A percentile compares a stretch with the other conserved stretches of the same genome.
phyloP scores from a whole-genome alignment of 2,329 filamentous ascomycete species.

The Phoma sp. region DNA sequence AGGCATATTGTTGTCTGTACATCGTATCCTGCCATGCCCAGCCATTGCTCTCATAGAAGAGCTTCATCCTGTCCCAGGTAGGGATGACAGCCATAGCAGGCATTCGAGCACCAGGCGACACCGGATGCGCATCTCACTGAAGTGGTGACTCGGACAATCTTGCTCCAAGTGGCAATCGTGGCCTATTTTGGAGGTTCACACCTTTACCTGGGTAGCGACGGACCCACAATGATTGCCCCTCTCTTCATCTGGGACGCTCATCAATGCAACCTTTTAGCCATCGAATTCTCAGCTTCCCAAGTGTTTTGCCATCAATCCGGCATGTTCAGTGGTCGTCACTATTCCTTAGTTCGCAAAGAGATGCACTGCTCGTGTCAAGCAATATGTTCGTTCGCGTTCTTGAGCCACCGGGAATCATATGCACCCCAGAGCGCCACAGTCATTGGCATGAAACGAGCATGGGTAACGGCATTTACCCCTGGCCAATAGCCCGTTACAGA shows the following conservation, averaged over 20 bases:
- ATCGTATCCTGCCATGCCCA: neutral
- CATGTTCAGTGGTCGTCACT: slow-evolving; percentile 2
- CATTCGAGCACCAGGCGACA: neutral
- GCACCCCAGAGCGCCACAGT: slow-evolving; percentile 44
- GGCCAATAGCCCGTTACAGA: slow-evolving; percentile 33
- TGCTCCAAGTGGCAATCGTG: neutral
- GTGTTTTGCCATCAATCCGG: slow-evolving; percentile 19
- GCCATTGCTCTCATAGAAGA: neutral
- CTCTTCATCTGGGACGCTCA: slow-evolving; percentile 8
- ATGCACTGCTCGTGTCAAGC: neutral
- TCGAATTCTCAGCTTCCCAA: slow-evolving; percentile 15
- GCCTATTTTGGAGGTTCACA: neutral
- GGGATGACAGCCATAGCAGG: neutral
- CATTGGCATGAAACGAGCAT: slow-evolving; percentile 30
- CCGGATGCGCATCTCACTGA: neutral
- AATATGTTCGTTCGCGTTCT: slow-evolving; percentile 35
- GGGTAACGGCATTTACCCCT: slow-evolving; percentile 34
- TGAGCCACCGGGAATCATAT: slow-evolving; percentile 30
- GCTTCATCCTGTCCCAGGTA: neutral
- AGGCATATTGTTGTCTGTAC: slow-evolving; percentile 4
- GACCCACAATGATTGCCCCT: slow-evolving; percentile 15
- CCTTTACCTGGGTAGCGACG: slow-evolving; percentile 23
- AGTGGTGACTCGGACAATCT: no score
- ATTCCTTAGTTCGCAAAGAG: neutral
- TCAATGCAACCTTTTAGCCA: slow-evolving; percentile 34